Conservation (phyloP, 2,329 filamentous ascomycete genomes). For the Lecanicillium sp. region DNA sequence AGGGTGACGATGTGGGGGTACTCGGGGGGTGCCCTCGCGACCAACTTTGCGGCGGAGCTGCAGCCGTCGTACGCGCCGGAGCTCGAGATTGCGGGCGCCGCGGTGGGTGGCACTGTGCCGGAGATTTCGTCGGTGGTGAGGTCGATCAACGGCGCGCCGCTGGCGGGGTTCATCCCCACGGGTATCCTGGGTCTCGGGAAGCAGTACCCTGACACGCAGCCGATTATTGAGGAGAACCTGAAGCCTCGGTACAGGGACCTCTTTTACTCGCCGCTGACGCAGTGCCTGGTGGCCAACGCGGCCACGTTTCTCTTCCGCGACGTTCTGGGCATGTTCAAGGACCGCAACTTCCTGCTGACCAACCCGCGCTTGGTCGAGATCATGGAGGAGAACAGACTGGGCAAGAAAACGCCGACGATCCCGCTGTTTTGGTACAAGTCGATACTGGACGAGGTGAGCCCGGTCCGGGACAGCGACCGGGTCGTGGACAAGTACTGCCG, state of each 20-base stretch:
- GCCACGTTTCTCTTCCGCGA: neutral
- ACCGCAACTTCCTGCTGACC: neutral
- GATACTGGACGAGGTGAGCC: slow-evolving; percentile 1
- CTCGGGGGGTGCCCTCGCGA: slow-evolving; percentile 9
- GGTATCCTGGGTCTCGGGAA: slow-evolving; percentile 3
- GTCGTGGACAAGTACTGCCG: slow-evolving; percentile 8
- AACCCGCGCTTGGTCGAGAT: neutral
- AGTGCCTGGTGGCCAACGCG: slow-evolving; percentile 16
- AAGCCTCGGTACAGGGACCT: slow-evolving; percentile 19
- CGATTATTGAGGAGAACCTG: neutral
- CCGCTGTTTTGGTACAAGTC: slow-evolving; percentile 12
- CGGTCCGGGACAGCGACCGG: neutral
- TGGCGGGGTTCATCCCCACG: slow-evolving; percentile 5
- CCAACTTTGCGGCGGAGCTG: slow-evolving; percentile 8
- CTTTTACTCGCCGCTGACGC: slow-evolving; percentile 17
- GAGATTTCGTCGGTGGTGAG: neutral
- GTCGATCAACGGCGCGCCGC: slow-evolving; percentile 1
- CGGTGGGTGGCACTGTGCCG: slow-evolving; percentile 4
- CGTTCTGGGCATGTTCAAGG: slow-evolving; percentile 9
- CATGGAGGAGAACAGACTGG: neutral
- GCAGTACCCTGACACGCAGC: slow-evolving; percentile 1
- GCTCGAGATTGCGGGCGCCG: neutral
- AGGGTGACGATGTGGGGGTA: slow-evolving; percentile 35
- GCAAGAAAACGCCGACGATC: slow-evolving; percentile 3
- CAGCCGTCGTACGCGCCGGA: slow-evolving; percentile 9